Base-by-base conservation (phyloP, 768 basidiomycete genomes). In the Dacryopinax primogenitus region DNA sequence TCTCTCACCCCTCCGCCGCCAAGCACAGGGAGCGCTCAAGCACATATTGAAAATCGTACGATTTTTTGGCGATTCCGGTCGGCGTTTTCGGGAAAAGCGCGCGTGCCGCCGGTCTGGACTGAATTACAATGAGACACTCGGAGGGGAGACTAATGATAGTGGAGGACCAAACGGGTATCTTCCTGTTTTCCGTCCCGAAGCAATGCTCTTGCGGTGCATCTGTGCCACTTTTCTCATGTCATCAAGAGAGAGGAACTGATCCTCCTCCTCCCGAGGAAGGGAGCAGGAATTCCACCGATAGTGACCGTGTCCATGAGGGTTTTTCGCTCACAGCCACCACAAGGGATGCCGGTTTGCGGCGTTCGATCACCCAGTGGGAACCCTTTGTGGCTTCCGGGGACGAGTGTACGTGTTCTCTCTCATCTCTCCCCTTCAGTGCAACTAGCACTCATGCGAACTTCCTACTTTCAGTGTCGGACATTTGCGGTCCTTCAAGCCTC, bases 301-400 rank as follows among this genome's bases (percentile, higher is more conserved):
- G n/a, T n/a, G n/a, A n/a, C 12, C 37, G n/a, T 11, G 37, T 11
- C 12, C 12, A 39, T 58, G 51, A 58, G 26, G 51, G 51, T 3
- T 58, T 58, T 58, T 58, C 9, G 51, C 51, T 58, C 51, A 58
- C 26, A 4, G 51, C 51, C 51, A 58, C 51, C 30, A 30, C 51
- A 6, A 21, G 26, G 4, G 51, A 15, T 28, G 26, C 51, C 51
- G 51, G 51, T 30, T 26, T 58, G 26, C 26, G 45, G 23, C 51
- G 26, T 30, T 32, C 51, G 51, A 58, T 58, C 51, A 58, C 51
- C 32, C 21, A 6, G 26, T 6, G 26, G 21, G 30, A 18, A 58
- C 3, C 51, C 51, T 18, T n/a, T 58, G 26, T 58, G 13, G 51
- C 26, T 30, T 9, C 23, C 13, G 51, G 30, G 4, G 51, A 58